Percentiles rank a stretch among this genome's conserved stretches.
phyloP scores from a whole-genome alignment of 2,329 filamentous ascomycete genomes.

The Cytospora leucostoma region DNA sequence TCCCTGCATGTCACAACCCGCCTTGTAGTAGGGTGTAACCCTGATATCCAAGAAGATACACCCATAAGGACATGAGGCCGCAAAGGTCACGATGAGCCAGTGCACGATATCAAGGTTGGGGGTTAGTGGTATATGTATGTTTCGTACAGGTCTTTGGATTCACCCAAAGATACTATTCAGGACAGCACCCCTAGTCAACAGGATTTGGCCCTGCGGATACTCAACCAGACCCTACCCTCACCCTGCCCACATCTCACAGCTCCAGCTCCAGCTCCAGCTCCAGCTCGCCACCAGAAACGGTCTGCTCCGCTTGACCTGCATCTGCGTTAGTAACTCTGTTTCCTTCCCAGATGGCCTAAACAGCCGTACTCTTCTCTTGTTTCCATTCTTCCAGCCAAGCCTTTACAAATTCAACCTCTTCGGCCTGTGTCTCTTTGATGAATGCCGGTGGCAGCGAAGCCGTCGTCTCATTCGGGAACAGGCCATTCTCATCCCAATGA shows the following conservation, averaged over 20 bases:
- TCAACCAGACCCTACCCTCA: neutral
- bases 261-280: slow-evolving; percentile 11
- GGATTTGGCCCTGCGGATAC: neutral
- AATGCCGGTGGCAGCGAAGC: slow-evolving; percentile 57
- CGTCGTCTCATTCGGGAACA: slow-evolving; percentile 64
- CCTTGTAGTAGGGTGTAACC: too few relatives aligned
- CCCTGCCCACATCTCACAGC: neutral
- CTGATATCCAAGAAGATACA: too few relatives aligned
- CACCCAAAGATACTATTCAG: neutral
- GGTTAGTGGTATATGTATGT: too few relatives aligned
- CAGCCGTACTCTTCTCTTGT: slow-evolving; percentile 24
- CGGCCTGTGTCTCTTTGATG: slow-evolving; percentile 59
- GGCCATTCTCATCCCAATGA: slow-evolving; percentile 76
- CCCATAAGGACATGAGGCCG: too few relatives aligned
- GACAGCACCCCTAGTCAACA: neutral
- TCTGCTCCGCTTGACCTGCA: slow-evolving; percentile 13
- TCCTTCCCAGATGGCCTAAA: neutral
- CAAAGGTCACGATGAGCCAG: too few relatives aligned
- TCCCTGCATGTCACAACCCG: too few relatives aligned
- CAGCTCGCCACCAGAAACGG: slow-evolving; percentile 3
- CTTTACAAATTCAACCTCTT: slow-evolving; percentile 63
- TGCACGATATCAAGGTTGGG: too few relatives aligned
- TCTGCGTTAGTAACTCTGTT: slow-evolving; percentile 19
- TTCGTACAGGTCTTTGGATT: too few relatives aligned
- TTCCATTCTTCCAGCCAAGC: slow-evolving; percentile 67